Conservation (phyloP, 2,329 filamentous ascomycete genomes). For the Gnomoniopsis smithogilvyi region DNA sequence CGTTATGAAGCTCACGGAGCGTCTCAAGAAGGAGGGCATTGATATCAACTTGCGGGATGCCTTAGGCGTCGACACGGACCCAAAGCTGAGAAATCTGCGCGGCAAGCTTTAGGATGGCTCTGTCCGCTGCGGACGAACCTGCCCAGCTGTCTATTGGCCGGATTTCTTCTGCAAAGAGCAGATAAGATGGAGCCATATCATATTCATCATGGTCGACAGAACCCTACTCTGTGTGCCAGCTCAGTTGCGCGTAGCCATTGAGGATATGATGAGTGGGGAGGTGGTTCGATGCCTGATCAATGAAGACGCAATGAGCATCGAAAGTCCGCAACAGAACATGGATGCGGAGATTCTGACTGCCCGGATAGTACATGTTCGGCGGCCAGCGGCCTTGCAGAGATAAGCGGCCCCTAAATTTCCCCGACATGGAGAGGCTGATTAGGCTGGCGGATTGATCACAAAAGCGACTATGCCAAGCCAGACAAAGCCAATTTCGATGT, state of each 20-base stretch:
- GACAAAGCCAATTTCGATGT: too few relatives aligned
- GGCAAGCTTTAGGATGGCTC: conserved; percentile 5
- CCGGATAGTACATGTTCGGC: neutral
- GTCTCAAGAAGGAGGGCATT: conserved; percentile 18
- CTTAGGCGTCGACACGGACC: conserved; percentile 18
- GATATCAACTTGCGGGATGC: conserved; percentile 19
- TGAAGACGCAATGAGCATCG: neutral
- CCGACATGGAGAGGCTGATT: neutral
- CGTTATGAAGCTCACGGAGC: conserved; percentile 19
- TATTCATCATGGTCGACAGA: neutral
- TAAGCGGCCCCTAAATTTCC: neutral
- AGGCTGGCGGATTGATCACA: too few relatives aligned
- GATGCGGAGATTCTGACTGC: neutral
- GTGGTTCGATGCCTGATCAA: neutral
- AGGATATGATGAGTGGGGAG: neutral
- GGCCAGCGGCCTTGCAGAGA: neutral
- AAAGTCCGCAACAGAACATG: neutral
- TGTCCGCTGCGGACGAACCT: neutral
- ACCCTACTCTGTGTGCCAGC: neutral
- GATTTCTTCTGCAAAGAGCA: neutral
- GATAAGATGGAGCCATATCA: neutral
- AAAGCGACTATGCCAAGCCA: too few relatives aligned
- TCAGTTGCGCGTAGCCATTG: neutral
- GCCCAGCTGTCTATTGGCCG: neutral
- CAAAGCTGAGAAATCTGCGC: conserved; percentile 18